Base-by-base conservation (phyloP, 2,329 filamentous ascomycete species). In the Hymenoscyphus fraxineus region DNA sequence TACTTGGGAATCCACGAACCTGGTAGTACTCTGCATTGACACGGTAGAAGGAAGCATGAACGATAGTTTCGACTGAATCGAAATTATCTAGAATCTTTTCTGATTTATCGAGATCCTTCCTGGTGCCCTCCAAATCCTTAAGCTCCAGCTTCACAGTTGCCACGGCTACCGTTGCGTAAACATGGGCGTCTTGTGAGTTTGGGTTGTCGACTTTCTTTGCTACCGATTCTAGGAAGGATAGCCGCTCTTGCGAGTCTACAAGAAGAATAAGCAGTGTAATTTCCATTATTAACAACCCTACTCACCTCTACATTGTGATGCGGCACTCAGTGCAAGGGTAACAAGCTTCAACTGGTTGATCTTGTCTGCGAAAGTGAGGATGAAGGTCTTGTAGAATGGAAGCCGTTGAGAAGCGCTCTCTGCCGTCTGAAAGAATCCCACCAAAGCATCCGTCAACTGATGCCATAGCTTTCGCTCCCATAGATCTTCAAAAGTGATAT, bases 381-480 rank as follows among this genome's bases (percentile, higher is more conserved):
- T 90, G 82, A 99, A 99, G 73, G 88, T 88, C 80, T 95, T 92
- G 84, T 95, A 99, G 78, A 99, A 90, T 66, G 88, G 83, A 80
- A 99, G 85, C 75, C 94, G 89, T 80, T 96, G 92, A 65, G 87
- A 83, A 64, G 88, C 89, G 79, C 93, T 98, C 75, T 88, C 86
- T 56, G 90, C 85, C 72, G 91, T 81, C 74, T 88, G 88, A 82
- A 97, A 99, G 85, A 94, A 97, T 71, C 91, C 85, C 72, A 97
- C 83, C 64, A 99, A 85, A 61, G 89, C 83, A 75, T 97, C 90
- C 41, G 95, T 99, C 71, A 99, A 89, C 80, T 99, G 93, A 82
- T 99, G 95, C 95, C 95, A 99, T 80, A 99, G 85, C 81, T 97
- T 97, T 74, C 94, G 89, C 83, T 99, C 95, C 95, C 95, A 99